Base-by-base conservation (phyloP, 768 basidiomycete genomes). In the Pisolithus tinctorius region DNA sequence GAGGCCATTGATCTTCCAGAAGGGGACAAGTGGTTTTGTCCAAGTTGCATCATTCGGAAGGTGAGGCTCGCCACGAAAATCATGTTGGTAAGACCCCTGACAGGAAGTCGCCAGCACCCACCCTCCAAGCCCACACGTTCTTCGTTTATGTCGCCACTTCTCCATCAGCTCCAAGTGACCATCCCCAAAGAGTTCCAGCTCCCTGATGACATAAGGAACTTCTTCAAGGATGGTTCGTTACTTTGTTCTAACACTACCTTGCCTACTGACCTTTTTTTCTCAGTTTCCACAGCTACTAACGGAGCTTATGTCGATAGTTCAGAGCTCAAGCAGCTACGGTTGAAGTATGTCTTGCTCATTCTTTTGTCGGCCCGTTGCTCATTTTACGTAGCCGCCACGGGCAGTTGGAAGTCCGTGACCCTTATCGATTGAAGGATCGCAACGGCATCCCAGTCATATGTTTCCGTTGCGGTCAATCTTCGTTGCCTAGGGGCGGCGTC, bases 361-460 rank as follows among this genome's bases (percentile, higher is more conserved):
- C 36, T 38, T 26, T 43, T 37, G 30, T 41, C 29, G 44, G 53
- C 16, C 29, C 31, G 45, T 26, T 48, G 40, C 42, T 46, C 45
- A 51, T 37, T 17, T 52, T 42, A 47, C 43, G 57, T 40, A 86
- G 93, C 63, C 91, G 92, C 26, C 85, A 86, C 63, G 91, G 91
- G 27, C 85, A 92, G 56, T 70, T 90, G 27, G 96, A 98, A 63
- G 93, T 93, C 48, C 84, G 93, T 26, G 96, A 98, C 67, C 81
- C 88, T 10, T 82, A 86, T 71, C 82, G 88, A 41, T 74, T 94
- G 44, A 87, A 84, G 63, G 94, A 97, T 67, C 80, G 84, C 60
- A 90, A 87, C 61, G 86, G 88, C 2, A 75, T 77, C 0, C 81
- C 87, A 3, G 82, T 96, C n/a, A 73, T 94, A 29, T 99, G 96